Evolutionary conservation across 1,284 basidiomycete genomes (phyloP).

Genomic region (Cryptococcus deneoformans): DNA sequence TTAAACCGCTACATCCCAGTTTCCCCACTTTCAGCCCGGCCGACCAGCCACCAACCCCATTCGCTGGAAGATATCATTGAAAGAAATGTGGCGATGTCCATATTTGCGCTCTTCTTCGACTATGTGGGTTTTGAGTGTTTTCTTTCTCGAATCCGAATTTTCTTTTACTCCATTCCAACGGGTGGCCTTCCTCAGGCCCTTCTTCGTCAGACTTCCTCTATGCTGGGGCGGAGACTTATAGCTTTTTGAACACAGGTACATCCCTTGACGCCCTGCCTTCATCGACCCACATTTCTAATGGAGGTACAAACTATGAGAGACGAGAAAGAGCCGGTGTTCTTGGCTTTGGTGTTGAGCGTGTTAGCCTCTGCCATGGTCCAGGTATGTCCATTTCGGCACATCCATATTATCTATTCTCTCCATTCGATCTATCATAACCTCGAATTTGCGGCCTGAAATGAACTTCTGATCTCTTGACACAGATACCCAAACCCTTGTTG

Average conservation of each 20-base stretch:
- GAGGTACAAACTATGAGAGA: conserved; percentile 7
- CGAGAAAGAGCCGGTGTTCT: conserved; percentile 10
- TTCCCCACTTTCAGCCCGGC: too few relatives aligned
- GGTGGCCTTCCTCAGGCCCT: too few relatives aligned
- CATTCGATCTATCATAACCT: too few relatives aligned
- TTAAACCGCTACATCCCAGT: too few relatives aligned
- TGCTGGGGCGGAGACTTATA: not conserved
- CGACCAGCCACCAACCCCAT: too few relatives aligned
- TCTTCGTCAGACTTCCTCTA: too few relatives aligned
- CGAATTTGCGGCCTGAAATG: not conserved
- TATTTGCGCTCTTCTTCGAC: too few relatives aligned
- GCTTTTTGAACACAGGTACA: conserved; percentile 3
- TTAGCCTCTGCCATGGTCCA: conserved; percentile 14
- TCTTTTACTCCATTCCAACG: too few relatives aligned
- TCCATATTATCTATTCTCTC: not conserved
- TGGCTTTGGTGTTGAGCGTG: conserved; percentile 9
- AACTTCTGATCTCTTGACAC: not conserved
- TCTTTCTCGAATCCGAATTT: too few relatives aligned
- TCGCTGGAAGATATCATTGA: too few relatives aligned
- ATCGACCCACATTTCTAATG: conserved; percentile 14
- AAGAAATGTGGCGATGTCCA: too few relatives aligned
- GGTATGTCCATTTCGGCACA: not conserved
- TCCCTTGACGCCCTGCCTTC: conserved; percentile 13
- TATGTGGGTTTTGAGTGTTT: too few relatives aligned
- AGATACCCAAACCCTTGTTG: conserved; percentile 10